These are phyloP conservation scores for Biscutella laevigata DNA, from an alignment of 441 rosid genomes.

Conservation along the genomic window DNA sequence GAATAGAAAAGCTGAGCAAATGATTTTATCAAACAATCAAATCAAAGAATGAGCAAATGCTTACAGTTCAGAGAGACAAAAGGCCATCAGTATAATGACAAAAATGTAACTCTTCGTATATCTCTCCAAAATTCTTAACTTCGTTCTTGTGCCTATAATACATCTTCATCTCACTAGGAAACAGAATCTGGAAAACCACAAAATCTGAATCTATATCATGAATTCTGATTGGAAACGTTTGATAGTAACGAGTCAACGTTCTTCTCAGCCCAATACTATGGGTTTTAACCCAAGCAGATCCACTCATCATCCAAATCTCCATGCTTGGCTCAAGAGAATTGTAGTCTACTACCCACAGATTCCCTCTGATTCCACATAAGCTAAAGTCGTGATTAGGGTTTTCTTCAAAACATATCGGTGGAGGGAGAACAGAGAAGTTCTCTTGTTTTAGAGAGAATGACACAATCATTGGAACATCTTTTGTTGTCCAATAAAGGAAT, in stretches of 20 bases:
- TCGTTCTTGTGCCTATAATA: conserved; percentile 8
- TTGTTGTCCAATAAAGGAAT: conserved; percentile 17
- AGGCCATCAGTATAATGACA: conserved; percentile 16
- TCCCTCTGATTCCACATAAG: conserved; percentile 19
- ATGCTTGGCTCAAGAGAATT: conserved; percentile 10
- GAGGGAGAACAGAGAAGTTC: conserved; percentile 17
- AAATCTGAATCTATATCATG: conserved; percentile 15
- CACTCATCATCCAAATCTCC: conserved; percentile 20
- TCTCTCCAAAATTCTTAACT: neutral
- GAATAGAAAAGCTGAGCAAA: no score
- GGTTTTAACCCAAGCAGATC: conserved; percentile 15
- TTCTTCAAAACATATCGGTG: conserved; percentile 18
- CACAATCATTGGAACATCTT: conserved; percentile 17
- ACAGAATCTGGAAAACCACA: conserved; percentile 16
- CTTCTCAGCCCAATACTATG: neutral
- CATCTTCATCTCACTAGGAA: conserved; percentile 10
- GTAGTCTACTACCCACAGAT: conserved; percentile 13
- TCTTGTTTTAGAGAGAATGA: conserved; percentile 23
- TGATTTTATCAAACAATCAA: no score
- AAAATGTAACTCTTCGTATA: neutral
- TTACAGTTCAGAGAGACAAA: conserved; percentile 16
- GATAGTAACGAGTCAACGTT: neutral
- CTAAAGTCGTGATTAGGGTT: conserved; percentile 7
- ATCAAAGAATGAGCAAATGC: no score
- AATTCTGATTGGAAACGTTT: conserved; percentile 2